Evolutionary conservation across 345 rosid genomes (phyloP), one percentile per base, ranked within the genome.

Genomic region (Conringia planisiliqua): DNA sequence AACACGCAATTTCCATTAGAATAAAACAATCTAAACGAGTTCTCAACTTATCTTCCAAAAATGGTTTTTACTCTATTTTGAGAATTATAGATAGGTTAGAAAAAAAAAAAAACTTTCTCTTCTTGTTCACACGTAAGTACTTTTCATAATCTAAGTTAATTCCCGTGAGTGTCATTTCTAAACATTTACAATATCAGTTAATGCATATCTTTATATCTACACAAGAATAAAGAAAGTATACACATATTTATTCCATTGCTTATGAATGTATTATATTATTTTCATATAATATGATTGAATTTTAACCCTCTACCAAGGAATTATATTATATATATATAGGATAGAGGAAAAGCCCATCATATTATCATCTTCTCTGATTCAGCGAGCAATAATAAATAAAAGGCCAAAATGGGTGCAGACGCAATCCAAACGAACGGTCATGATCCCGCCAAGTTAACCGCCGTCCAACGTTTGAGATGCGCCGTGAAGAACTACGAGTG

Each of bases 401-500:
- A 46, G 40, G 66, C 66, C 67, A 32, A 35, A 65, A 71, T 78
- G 81, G 81, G 62, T 29, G 68, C 77, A 50, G 62, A 78, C 70
- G 78, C 48, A 71, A 78, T 72, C 48, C 70, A 55, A 50, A 67
- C 51, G 70, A 78, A 67, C 66, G 81, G 70, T 54, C 20, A 4
- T 3, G 80, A 72, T 26, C 64, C 33, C 13, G 17, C 36, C 2
- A 76, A 70, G 64, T 60, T 62, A 51, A 68, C 74, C 75, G 75
- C 7, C 60, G 66, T 85, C 35, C 74, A 32, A 79, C 73, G 92
- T 66, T 83, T 95, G 42, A 83, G 81, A 66, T 88, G 92, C 50
- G 84, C 85, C 27, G 94, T 95, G 22, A 90, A 90, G 76, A 88
- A 82, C 57, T 95, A 92, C 62, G 91, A 88, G 47, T 95, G 99